phyloP scores from a whole-genome alignment of 345 rosid species.

The Salix koriyanagi region DNA sequence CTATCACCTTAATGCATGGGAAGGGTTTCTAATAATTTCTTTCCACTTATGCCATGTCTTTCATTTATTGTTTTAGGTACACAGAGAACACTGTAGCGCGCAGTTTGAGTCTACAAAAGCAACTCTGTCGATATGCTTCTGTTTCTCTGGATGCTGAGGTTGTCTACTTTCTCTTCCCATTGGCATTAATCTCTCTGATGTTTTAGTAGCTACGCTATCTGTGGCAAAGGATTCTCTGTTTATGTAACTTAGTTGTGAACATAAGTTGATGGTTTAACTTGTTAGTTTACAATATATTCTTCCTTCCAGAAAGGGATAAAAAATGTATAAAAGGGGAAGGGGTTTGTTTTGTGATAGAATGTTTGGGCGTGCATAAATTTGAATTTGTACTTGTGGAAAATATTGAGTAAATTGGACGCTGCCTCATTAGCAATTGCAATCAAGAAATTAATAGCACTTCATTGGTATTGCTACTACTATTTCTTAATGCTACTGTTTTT shows the following conservation, averaged over 20 bases:
- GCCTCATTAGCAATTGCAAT: too few relatives aligned
- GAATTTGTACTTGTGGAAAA: too few relatives aligned
- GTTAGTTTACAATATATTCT: too few relatives aligned
- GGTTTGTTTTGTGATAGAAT: too few relatives aligned
- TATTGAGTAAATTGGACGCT: too few relatives aligned
- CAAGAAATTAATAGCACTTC: not conserved
- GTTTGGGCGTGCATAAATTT: too few relatives aligned
- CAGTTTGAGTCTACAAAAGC: conserved; percentile 60
- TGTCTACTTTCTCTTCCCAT: conserved; percentile 9
- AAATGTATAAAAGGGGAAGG: too few relatives aligned
- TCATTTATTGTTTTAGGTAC: conserved; percentile 48
- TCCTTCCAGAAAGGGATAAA: too few relatives aligned
- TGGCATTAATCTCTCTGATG: not conserved
- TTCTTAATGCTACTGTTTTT: not conserved
- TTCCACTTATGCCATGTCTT: conserved; percentile 10
- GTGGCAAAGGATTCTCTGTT: not conserved
- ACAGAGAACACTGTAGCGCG: conserved; percentile 47
- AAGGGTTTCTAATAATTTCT: not conserved
- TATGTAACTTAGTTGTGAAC: too few relatives aligned
- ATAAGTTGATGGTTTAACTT: too few relatives aligned
- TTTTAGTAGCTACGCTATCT: not conserved
- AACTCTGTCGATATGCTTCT: conserved; percentile 66
- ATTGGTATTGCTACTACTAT: not conserved
- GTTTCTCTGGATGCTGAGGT: conserved; percentile 77
- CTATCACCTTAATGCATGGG: not conserved